A percentile compares a stretch with the other conserved stretches of the same genome.
Conservation (phyloP, 2,329 filamentous ascomycete genomes). For the Colletotrichum tamarilloi region DNA sequence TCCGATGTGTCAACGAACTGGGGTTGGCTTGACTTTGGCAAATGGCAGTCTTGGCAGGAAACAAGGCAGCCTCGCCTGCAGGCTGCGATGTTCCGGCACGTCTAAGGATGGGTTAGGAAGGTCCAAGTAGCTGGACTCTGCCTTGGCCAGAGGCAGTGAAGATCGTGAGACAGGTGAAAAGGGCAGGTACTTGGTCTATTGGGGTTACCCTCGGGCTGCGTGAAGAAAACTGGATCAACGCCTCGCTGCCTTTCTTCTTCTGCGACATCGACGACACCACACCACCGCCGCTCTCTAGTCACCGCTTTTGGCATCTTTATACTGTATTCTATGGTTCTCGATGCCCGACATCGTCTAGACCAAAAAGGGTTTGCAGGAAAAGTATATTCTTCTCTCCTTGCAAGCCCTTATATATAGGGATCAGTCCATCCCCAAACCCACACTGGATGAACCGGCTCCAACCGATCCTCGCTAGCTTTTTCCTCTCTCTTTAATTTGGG, state of each 20-base stretch:
- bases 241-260: neutral
- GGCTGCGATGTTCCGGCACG: neutral
- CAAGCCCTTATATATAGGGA: constrained; percentile 7
- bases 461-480: neutral
- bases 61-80: neutral
- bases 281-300: neutral
- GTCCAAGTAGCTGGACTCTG: neutral
- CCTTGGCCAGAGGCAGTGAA: neutral
- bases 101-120: neutral
- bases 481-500: neutral
- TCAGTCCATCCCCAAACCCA: neutral
- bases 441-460: constrained; percentile 8
- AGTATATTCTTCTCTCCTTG: neutral
- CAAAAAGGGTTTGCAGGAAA: neutral
- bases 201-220: neutral
- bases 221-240: neutral
- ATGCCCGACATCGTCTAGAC: neutral
- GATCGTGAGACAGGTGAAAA: neutral
- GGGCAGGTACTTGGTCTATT: neutral
- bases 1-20: neutral
- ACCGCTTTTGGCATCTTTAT: neutral
- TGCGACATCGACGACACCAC: neutral
- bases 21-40: neutral
- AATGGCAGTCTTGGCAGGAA: neutral
- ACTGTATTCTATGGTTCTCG: neutral